Base-by-base conservation (phyloP, 257 asterid species). In the Nicotiana paniculata region DNA sequence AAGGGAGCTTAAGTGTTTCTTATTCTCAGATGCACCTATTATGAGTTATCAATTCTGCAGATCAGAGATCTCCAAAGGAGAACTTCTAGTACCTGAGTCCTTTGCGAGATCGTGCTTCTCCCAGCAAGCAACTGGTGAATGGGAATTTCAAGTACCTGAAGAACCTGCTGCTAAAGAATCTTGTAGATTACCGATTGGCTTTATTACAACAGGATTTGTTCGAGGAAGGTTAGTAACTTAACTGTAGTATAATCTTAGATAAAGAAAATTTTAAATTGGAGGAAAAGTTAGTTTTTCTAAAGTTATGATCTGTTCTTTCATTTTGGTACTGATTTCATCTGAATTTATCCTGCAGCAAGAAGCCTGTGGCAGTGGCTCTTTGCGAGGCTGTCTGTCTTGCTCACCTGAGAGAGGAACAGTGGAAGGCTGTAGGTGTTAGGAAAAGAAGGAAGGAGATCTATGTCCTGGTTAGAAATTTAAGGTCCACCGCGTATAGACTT, bases 401-500 rank as follows among this genome's bases (percentile, higher is more conserved):
- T 83, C 82, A 62, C 79, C 89, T 93, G 28, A 89, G 97, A 81
- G 86, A 86, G 84, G 97, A 89, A 82, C 99, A 96, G 80, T 92
- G 97, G 98, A 90, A 85, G 77, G 86, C 82, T 26, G 66, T 84
- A 51, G 83, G 91, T 15, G 84, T 37, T 35, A 85, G 83, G 82
- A 89, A 83, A 89, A 88, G 98, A 86, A 92, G 85, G 88, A 89
- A 90, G 89, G 95, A 91, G 87, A 92, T 93, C n/a, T 96, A 89
- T 85, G 97, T 96, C 37, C 87, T 93, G 77, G 99, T 93, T 46
- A 90, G 98, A 88, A 96, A 96, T 88, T 86, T 93, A 89, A 91
- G 97, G 86, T 94, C 97, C 70, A 94, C 97, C 9, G 90, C 97
- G 13, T 96, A 93, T 83, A 88, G 95, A 86, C 97, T 94, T 86